Evolutionary conservation across 371 early-diverging fungal genomes (phyloP), one percentile per base, ranked within the genome.

Genomic region (Astathelohania contejeani): DNA sequence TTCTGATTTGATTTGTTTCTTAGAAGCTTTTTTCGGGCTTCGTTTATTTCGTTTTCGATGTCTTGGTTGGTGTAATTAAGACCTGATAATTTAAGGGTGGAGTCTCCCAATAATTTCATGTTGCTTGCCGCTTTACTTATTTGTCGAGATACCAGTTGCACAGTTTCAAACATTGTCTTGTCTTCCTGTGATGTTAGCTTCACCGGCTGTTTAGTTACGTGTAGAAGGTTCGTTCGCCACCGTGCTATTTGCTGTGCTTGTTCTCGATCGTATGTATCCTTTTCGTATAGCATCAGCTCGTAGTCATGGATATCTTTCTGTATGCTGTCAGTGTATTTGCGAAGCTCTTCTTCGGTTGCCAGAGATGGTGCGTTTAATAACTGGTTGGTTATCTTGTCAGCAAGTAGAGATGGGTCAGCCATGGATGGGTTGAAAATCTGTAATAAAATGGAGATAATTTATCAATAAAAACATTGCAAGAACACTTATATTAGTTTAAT

Each of bases 51-150:
- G n/a, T 50, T 61, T 40, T 62, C 66, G 12, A 70, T 63, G n/a
- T 66, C 71, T 32, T 29, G 49, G 47, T 52, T 66, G 12, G 64
- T 60, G 44, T 67, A 70, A 28, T 64, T 48, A 9, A 70, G 37
- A 20, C 66, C 59, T 37, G 53, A 45, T 10, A 70, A 56, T 29
- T 66, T 70, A 2, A 70, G n/a, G 3, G 65, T 68, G n/a, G 58
- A 32, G 28, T 53, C 57, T 6, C 53, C 58, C 14, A 70, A 42
- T 46, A 64, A 19, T 1, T 35, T 23, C 23, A 44, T 59, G 39
- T 70, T 70, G n/a, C 18, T 25, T 29, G 62, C 63, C 9, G 68
- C 68, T 16, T 60, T 53, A n/a, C 44, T 42, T n/a, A 70, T 53
- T 43, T 70, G 71, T 45, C 56, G 56, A 51, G 61, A 56, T 14